A percentile compares a stretch with the other conserved stretches of the same genome.
Evolutionary conservation across 2,329 filamentous ascomycete species (phyloP).

Genomic region (Teratosphaeria viscida): DNA sequence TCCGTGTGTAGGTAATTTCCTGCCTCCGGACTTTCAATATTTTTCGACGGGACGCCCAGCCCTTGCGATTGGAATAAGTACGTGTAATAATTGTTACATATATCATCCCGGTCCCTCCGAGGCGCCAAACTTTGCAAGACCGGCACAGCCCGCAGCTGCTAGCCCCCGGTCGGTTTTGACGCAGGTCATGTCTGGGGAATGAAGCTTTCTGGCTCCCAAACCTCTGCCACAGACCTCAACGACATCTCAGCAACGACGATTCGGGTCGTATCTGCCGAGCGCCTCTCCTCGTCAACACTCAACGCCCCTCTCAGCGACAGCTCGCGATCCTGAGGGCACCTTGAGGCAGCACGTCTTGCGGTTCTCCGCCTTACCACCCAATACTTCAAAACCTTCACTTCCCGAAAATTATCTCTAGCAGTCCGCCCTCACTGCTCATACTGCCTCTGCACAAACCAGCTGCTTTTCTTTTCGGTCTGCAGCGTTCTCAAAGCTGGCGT

Average conservation of each 20-base stretch:
- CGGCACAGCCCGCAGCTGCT: not conserved
- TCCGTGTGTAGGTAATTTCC: not conserved
- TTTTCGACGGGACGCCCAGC: not conserved
- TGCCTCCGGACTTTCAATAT: not conserved
- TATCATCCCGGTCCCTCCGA: not conserved
- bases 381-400: not conserved
- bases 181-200: not conserved
- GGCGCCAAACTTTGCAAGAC: not conserved
- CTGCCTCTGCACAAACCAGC: not conserved
- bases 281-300: not conserved
- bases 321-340: not conserved
- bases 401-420: not conserved
- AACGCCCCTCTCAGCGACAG: not conserved
- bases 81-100: no score
- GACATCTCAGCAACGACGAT: not conserved
- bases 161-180: not conserved
- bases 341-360: not conserved
- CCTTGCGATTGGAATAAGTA: not conserved
- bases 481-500: not conserved
- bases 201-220: not conserved
- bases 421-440: not conserved
- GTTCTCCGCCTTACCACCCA: not conserved
- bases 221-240: not conserved
- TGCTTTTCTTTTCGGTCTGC: not conserved
- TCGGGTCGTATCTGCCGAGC: not conserved